Evolutionary conservation across 352 stramenopile species (phyloP), one percentile per base, ranked within the genome.

Genomic region (Phytophthora gonapodyides): DNA sequence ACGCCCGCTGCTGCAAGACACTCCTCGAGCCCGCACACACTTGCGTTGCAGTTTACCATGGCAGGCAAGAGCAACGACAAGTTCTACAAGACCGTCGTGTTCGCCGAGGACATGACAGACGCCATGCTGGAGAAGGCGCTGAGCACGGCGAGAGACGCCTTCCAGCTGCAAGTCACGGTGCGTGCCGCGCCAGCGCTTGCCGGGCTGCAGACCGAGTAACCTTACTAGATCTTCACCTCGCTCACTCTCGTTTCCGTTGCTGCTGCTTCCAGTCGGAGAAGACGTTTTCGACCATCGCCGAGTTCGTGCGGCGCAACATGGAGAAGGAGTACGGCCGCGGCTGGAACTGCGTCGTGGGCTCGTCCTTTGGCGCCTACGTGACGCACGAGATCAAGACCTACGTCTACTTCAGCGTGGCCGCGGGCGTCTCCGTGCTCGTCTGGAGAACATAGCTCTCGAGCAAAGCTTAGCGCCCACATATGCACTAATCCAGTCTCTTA

Each of bases 381-480:
- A 98, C 93, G 17, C 93, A 98, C 69, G 91, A 98, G 67, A 98
- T 98, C 67, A 98, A 98, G 66, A 97, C 90, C 13, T 98, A 98
- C 71, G 92, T 98, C 43, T 98, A 98, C 76, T 97, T 98, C 49
- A 97, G 89, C 49, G 91, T 98, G 19, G 88, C 91, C 0, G 80
- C 89, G 0, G 90, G 93, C 2, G 91, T 98, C 35, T 98, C 90
- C 17, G 87, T 98, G 15, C 74, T 98, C 7, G 77, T 98, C 11
- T 98, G 93, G 93, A 91, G 73, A 50, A 91, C 84, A n/a, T 96
- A 70, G 45, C 27, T 27, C 38, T 12, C 42, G 24, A 17, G 16
- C 13, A 43, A n/a, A n/a, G n/a, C n/a, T n/a, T n/a, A n/a, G n/a
- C 3, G 8, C 43, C 3, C 3, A 59, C 33, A 33, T 21, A 52